Base-by-base conservation (phyloP, 2,329 filamentous ascomycete genomes). In the Colletotrichum sp. region DNA sequence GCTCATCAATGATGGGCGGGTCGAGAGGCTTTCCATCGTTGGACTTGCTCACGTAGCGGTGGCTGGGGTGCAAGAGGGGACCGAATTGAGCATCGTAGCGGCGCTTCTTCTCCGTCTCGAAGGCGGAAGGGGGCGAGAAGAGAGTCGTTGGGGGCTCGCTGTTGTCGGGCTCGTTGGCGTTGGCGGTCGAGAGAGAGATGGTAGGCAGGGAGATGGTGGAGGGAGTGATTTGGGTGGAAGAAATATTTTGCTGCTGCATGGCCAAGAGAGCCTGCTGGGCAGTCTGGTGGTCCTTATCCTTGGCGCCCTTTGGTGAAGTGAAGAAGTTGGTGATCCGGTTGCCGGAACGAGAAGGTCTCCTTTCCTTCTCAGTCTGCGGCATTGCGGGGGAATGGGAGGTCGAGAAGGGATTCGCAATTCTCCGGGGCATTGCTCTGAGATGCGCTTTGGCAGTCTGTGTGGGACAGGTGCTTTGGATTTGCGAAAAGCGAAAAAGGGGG, bases 21-120 rank as follows among this genome's bases (percentile, higher is more conserved):
- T 93, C 92, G 74, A 99, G 94, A 52, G 93, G 91, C 80, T 93
- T 92, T 79, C 96, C 96, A 24, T 75, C 73, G 77, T 94, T 92
- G 83, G 98, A 96, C 84, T 94, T 92, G 89, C 96, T 98, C 78
- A 94, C 93, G 87, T 98, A 98, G 82, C 95, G 91, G 85, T 99
- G 96, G 81, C 90, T 94, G 67, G 93, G 91, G 79, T 95, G 93
- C 78, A 93, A 90, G 66, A 99, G 89, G 18, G 96, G 96, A 15
- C 94, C 97, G 82, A 99, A 99, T 82, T 99, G 96, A 43, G 96
- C 94, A 82, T 99, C 95, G 80, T 93, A 91, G 82, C 93, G 93
- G 74, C 93, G 93, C 84, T 95, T 90, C 77, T 92, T 92, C 77
- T 93, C 93, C 63, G 93, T 91, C 86, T 99, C 96, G 82, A 94